Conservation (phyloP, 371 early-diverging fungal genomes). For the Mucor piriformis region DNA sequence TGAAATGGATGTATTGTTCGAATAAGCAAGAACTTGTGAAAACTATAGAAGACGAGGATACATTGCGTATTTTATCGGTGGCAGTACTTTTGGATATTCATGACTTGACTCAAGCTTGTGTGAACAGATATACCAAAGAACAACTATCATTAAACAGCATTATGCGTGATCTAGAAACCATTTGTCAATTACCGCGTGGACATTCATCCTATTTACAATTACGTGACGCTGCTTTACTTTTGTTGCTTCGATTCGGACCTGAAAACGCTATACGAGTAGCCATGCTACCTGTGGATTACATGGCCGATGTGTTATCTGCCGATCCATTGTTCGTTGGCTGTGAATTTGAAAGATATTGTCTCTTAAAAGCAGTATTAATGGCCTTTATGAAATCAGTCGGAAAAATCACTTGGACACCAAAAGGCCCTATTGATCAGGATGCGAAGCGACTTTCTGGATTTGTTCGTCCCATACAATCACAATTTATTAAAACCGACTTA, state of each 20-base stretch:
- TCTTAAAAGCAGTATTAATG: conserved; percentile 36
- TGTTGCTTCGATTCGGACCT: conserved; percentile 45
- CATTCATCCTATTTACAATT: conserved; percentile 40
- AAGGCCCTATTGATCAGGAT: conserved; percentile 46
- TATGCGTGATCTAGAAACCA: conserved; percentile 47
- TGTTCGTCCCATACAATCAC: conserved; percentile 19
- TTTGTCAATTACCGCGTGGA: conserved; percentile 45
- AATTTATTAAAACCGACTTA: neutral
- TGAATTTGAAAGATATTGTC: conserved; percentile 46
- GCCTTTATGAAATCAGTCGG: conserved; percentile 50
- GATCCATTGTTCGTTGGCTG: conserved; percentile 42
- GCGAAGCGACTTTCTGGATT: conserved; percentile 48
- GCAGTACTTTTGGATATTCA: conserved; percentile 44
- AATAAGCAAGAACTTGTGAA: conserved; percentile 26
- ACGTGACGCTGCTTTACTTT: conserved; percentile 42
- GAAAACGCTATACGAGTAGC: conserved; percentile 35
- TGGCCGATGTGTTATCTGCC: conserved; percentile 51
- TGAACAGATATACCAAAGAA: conserved; percentile 33
- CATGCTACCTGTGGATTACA: conserved; percentile 46
- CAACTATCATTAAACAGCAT: conserved; percentile 42
- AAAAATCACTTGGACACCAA: conserved; percentile 43
- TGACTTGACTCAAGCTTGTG: conserved; percentile 41
- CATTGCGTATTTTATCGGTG: conserved; percentile 36
- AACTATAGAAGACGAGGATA: conserved; percentile 35
- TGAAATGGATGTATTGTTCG: conserved; percentile 44